These are phyloP conservation scores for Spongospora subterranea DNA, from an alignment of 208 protist genomes.

Conservation along the genomic window DNA sequence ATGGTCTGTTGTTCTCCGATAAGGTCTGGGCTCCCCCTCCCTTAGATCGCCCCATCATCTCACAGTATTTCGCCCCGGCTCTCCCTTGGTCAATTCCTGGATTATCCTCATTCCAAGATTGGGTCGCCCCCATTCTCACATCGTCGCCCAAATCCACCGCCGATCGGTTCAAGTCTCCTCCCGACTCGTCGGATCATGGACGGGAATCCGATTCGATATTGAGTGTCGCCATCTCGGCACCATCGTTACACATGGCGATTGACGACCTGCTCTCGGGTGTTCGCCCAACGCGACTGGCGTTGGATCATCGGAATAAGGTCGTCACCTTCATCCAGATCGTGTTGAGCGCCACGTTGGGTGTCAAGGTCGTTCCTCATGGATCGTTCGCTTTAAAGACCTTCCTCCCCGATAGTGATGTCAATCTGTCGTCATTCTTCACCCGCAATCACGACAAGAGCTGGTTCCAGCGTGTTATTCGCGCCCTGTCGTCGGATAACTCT, in stretches of 20 bases:
- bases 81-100: not conserved
- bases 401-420: slow-evolving; percentile 51
- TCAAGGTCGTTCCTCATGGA: slow-evolving; percentile 49
- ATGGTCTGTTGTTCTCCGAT: not conserved
- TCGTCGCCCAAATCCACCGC: not conserved
- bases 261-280: not conserved
- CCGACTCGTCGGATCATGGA: not conserved
- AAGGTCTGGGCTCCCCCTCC: not conserved
- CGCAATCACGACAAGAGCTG: slow-evolving; percentile 55
- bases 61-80: not conserved
- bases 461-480: slow-evolving; percentile 47
- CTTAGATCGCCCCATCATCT: not conserved
- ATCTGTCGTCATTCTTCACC: slow-evolving; percentile 53
- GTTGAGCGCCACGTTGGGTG: slow-evolving; percentile 29
- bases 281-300: slow-evolving; percentile 21
- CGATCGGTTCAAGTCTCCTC: too few species aligned
- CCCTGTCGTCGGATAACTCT: not conserved
- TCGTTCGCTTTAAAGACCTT: slow-evolving; percentile 33
- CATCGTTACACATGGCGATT: not conserved
- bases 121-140: not conserved
- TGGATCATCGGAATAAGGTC: slow-evolving; percentile 43
- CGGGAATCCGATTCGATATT: not conserved
- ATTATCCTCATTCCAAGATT: not conserved
- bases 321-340: slow-evolving; percentile 49
- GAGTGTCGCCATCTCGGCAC: not conserved